Evolutionary conservation across 192 early-diverging fungal genomes (phyloP), one percentile per base, ranked within the genome.

Genomic region (Mortierella alpina): DNA sequence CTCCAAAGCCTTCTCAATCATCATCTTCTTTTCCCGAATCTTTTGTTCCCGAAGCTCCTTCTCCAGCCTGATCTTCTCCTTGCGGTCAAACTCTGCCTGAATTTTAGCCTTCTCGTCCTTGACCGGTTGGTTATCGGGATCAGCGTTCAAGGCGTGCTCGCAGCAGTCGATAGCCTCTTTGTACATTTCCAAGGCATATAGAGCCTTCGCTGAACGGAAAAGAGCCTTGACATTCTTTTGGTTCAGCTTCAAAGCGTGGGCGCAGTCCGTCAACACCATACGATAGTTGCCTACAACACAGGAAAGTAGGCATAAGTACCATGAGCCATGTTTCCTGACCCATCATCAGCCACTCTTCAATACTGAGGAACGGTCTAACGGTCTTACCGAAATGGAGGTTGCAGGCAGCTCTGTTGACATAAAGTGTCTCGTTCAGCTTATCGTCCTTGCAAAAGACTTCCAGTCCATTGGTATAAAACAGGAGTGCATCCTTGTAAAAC

Each of bases 151-250:
- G 0, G 88, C 97, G 74, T 91, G 88, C 22, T 91, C 86, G 73
- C 93, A 96, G 79, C 93, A 95, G 78, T 98, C 96, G 20, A 89
- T 59, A 2, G 96, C 96, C 75, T 99, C 96, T 6, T 84, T 86
- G 56, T 92, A 86, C 82, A 92, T 93, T 52, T 95, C 96, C 57
- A 99, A 82, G 20, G 88, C 85, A 41, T 87, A 75, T 22, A 95
- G 88, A 7, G 97, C 98, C 66, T 92, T 92, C 7, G 91, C 91
- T 0, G 96, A 96, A 44, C 97, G 89, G 84, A 93, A 99, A 57
- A 94, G 91, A 0, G 96, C 98, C 81, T 99, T 99, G 61, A 96
- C 87, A 55, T 96, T 96, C 51, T 91, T 86, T 5, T 92, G 87
- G 63, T 95, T 89, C 6, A 94, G 71, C 70, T 91, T 86, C 45